Percentiles rank a stretch among this genome's conserved stretches.
phyloP scores from a whole-genome alignment of 2,329 filamentous ascomycete species.

The Aspergillus pseudoviridinutans region DNA sequence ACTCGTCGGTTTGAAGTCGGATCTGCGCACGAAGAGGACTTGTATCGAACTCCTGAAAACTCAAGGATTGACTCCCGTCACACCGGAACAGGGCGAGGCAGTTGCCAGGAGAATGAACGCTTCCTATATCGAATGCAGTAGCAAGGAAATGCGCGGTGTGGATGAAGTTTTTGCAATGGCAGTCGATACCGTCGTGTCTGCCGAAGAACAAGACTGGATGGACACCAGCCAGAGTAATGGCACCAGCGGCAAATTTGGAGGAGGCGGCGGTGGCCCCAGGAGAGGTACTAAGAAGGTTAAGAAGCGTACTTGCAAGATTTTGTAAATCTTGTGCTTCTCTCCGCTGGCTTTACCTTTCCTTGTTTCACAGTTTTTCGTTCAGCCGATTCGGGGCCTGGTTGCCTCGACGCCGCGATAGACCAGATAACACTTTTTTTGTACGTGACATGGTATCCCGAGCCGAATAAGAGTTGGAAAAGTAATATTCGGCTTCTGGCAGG shows the following conservation, averaged over 20 bases:
- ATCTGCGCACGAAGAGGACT: slow-evolving; percentile 89
- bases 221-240: slow-evolving; percentile 18
- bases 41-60: slow-evolving; percentile 99
- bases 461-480: background rate
- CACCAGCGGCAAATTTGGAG: slow-evolving; percentile 25
- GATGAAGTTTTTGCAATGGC: slow-evolving; percentile 94
- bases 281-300: slow-evolving; percentile 61
- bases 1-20: slow-evolving; percentile 93
- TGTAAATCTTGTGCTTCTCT: slow-evolving; percentile 51
- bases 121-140: slow-evolving; percentile 96
- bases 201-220: slow-evolving; percentile 60
- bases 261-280: slow-evolving; percentile 31
- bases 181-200: slow-evolving; percentile 82
- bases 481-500: slow-evolving; percentile 16
- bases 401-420: slow-evolving; percentile 27
- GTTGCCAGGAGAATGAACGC: slow-evolving; percentile 94
- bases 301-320: slow-evolving; percentile 77
- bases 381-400: slow-evolving; percentile 32
- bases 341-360: slow-evolving; percentile 4
- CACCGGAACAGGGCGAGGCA: slow-evolving; percentile 78
- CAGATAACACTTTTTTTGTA: slow-evolving; percentile 16
- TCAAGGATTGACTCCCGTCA: slow-evolving; percentile 92
- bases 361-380: slow-evolving; percentile 12
- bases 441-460: slow-evolving; percentile 13
- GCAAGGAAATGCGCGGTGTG: slow-evolving; percentile 93